Evolutionary conservation across 2,329 filamentous ascomycete species (phyloP).

Genomic region (Pseudogymnoascus sp.): DNA sequence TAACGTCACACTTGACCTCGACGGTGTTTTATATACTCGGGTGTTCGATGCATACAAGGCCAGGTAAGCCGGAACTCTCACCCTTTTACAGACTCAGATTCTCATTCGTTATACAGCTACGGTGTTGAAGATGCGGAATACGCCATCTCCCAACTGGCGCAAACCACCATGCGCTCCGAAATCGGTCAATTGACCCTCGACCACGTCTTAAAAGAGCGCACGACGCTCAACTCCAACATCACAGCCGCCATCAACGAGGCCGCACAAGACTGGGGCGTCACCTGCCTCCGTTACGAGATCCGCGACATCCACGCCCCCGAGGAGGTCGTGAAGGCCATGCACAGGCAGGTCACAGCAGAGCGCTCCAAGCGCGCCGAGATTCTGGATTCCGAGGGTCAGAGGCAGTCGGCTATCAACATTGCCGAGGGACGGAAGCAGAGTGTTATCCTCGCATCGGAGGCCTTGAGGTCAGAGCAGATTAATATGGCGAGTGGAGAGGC

Average conservation of each 20-base stretch:
- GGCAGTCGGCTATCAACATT: conserved; percentile 97
- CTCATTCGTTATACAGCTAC: conserved; percentile 52
- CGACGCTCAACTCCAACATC: conserved; percentile 94
- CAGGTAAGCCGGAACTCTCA: conserved; percentile 50
- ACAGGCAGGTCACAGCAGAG: conserved; percentile 94
- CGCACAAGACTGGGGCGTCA: conserved; percentile 92
- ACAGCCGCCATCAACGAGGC: conserved; percentile 99
- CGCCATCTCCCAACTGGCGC: conserved; percentile 93
- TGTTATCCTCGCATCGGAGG: conserved; percentile 92
- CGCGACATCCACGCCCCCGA: conserved; percentile 94
- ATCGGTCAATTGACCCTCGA: conserved; percentile 95
- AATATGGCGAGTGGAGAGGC: conserved; percentile 90
- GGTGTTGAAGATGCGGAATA: conserved; percentile 98
- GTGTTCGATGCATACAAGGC: conserved; percentile 99
- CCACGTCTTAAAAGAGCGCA: conserved; percentile 95
- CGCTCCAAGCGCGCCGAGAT: conserved; percentile 97
- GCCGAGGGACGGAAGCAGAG: conserved; percentile 96
- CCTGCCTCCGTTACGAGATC: conserved; percentile 95
- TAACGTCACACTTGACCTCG: conserved; percentile 93
- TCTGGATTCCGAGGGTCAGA: conserved; percentile 90
- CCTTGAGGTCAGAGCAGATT: conserved; percentile 81
- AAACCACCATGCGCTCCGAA: conserved; percentile 98
- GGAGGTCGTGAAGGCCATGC: conserved; percentile 94
- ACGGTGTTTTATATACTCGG: conserved; percentile 89
- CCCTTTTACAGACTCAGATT: not conserved